Base-by-base conservation (phyloP, 129 eudicot species). In the Escallonia herrerae region DNA sequence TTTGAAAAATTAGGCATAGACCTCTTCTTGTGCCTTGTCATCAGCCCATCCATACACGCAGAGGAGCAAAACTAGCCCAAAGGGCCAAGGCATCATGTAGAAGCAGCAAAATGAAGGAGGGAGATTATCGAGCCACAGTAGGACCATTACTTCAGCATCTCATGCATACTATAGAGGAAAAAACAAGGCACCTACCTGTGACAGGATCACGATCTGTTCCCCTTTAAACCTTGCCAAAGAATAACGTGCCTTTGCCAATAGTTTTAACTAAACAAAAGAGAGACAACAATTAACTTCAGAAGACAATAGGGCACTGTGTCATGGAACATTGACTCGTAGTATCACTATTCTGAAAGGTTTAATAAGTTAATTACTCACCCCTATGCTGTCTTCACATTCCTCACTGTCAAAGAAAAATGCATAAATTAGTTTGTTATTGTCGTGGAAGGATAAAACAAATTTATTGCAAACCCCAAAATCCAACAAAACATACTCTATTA, bases 191-290 rank as follows among this genome's bases (percentile, higher is more conserved):
- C 59, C 7, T 77, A 87, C 97, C 96, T 91, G 98, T 54, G 98
- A 91, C 72, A 91, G 68, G 63, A 91, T 73, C 60, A 91, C 96
- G 15, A 91, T 91, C 62, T 91, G 98, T 77, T 91, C 98, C 69
- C 95, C 96, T 83, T 85, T 79, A 78, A 83, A 91, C 66, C 79
- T 83, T 55, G 98, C 84, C 83, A 81, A 78, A 43, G 98, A 85
- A 61, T 91, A 87, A 37, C 96, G 87, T 58, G 98, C 98, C 74
- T 88, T 91, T 38, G 95, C 80, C 95, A 91, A 70, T 57, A 91
- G 77, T 70, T 83, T 91, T 76, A 91, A 66, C 98, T 91, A 63
- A 58, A 67, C 60, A 62, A 40, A 59, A 48, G 8, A 67, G 40
- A 75, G 14, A 60, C 58, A 62, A 55, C 45, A 33, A 62, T 63